phyloP scores from a whole-genome alignment of 75 land plant species.

The Selaginella moellendorffii region DNA sequence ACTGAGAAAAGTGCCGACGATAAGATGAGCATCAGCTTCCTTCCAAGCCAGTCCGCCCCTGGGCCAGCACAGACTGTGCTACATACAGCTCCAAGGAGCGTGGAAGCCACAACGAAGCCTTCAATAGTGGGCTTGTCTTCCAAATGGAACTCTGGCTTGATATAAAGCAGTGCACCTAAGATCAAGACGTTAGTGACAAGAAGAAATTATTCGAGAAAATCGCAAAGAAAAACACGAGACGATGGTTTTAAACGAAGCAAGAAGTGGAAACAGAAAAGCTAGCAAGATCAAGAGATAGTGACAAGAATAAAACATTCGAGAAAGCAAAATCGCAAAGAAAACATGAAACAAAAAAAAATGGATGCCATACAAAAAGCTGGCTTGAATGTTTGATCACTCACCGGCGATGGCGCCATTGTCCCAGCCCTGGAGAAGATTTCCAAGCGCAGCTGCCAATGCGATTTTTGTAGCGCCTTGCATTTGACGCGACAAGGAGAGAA shows the following conservation, averaged over 20 bases:
- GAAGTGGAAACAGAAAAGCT: too few species aligned
- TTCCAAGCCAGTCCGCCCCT: constrained; percentile 7
- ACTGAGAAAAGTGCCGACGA: too few species aligned
- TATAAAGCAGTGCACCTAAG: constrained; percentile 33
- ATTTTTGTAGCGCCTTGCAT: constrained; percentile 7
- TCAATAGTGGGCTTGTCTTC: constrained; percentile 13
- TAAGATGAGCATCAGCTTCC: constrained; percentile 2
- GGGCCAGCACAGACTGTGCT: constrained; percentile 4
- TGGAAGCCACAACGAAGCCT: not conserved
- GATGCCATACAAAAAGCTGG: too few species aligned
- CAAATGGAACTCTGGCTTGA: constrained; percentile 30
- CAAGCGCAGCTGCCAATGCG: constrained; percentile 30
- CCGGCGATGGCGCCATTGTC: constrained; percentile 40
- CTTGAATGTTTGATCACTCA: too few species aligned
- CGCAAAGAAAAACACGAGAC: too few species aligned
- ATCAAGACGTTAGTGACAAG: too few species aligned
- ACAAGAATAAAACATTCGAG: too few species aligned
- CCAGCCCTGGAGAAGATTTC: constrained; percentile 41
- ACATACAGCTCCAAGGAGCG: not conserved
- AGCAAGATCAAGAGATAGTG: too few species aligned
- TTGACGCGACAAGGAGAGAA: not conserved
- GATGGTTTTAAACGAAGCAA: too few species aligned
- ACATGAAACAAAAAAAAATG: too few species aligned
- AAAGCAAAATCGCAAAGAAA: too few species aligned
- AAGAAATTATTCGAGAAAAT: too few species aligned